Base-by-base conservation (phyloP, 2,329 filamentous ascomycete genomes). In the Chaetoscypha palmicola region DNA sequence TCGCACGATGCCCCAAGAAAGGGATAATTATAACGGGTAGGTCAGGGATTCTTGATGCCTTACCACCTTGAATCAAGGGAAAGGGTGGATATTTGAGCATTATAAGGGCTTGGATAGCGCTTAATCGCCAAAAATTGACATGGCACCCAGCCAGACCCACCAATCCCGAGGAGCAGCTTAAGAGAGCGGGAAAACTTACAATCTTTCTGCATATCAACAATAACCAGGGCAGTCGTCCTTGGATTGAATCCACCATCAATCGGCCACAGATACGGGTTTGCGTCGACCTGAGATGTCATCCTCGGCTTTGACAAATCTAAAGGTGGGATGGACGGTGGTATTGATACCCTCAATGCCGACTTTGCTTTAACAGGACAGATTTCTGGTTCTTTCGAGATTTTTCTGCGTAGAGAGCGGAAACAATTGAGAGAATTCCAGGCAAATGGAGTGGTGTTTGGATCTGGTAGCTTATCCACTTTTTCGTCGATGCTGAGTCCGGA, bases 171-270 rank as follows among this genome's bases (percentile, higher is more conserved):
- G 9, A 16, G 11, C 24, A 19, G 20, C 12, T 8, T 9, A 32
- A 30, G 26, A 12, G 24, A 45, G 20, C 17, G 31, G 22, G 9
- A 5, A 9, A 8, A 54, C 51, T 64, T 55, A 62, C 67, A 76
- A 60, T 76, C 73, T 45, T 69, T 68, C 57, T 77, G 73, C 65
- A 76, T 72, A 59, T 77, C 73, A 53, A 77, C 70, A 45, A 77
- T 64, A 2, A 77, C 57, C 23, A 77, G 61, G 1, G 73, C 73
- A 3, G 73, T 76, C 19, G 64, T 70, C 4, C 43, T 37, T 1
- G 63, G 62, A 7, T 63, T 58, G 38, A 73, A 64, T 11, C 58
- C 56, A 14, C 53, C 40, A 50, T 67, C 59, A 52, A 66, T 63
- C 0, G 68, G 68, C 64, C 65, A 70, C 38, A 59, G 42, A 46